These are phyloP conservation scores for Cladochytrium replicatum DNA, from an alignment of 192 early-diverging fungal species.

Conservation along the genomic window DNA sequence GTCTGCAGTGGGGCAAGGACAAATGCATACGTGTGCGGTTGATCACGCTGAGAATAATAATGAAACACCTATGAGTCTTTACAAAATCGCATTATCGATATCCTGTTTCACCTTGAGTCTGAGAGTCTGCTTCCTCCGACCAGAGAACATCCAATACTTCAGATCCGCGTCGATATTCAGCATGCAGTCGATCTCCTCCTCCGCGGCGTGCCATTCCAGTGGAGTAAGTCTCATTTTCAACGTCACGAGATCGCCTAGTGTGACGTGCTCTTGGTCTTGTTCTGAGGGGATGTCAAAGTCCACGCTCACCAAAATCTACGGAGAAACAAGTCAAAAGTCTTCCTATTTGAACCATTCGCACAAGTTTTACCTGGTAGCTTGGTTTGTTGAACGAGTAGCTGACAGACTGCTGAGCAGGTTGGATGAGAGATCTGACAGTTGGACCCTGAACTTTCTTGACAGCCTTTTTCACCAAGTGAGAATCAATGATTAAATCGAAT, in stretches of 20 bases:
- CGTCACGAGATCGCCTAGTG: conserved; percentile 45
- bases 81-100: neutral
- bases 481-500: too few relatives aligned
- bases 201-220: conserved; percentile 14
- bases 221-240: conserved; percentile 35
- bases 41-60: conserved; percentile 8
- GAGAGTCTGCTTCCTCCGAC: conserved; percentile 48
- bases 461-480: too few relatives aligned
- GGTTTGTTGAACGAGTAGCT: neutral
- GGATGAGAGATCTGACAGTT: too few relatives aligned
- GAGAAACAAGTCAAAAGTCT: conserved; percentile 28
- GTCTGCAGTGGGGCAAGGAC: conserved; percentile 49
- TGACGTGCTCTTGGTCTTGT: conserved; percentile 24
- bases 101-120: conserved; percentile 37
- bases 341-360: conserved; percentile 32
- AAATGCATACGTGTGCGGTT: conserved; percentile 31
- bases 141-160: conserved; percentile 58
- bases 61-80: neutral
- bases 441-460: too few relatives aligned
- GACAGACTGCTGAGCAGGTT: too few relatives aligned
- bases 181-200: conserved; percentile 27
- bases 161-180: conserved; percentile 58
- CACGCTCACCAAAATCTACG: conserved; percentile 23
- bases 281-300: conserved; percentile 13
- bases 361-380: conserved; percentile 6